Evolutionary conservation across 106 monocot genomes (phyloP).

Genomic region (Chionographis japonica): DNA sequence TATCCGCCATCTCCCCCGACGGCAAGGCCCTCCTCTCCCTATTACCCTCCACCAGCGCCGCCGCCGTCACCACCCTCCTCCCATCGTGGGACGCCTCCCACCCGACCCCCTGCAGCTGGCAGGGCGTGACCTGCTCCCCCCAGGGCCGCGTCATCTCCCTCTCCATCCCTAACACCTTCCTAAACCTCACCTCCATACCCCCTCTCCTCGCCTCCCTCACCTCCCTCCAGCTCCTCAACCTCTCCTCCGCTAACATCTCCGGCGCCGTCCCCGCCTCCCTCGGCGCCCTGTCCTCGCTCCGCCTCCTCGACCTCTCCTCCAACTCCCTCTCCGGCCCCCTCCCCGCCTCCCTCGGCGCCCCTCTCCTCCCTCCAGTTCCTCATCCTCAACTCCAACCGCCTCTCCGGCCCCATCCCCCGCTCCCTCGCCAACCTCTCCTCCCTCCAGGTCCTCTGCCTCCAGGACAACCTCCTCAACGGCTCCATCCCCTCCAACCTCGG

Average conservation of each 20-base stretch:
- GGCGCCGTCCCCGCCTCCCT: slow-evolving; percentile 41
- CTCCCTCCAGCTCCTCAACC: slow-evolving; percentile 81
- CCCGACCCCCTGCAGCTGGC: slow-evolving; percentile 75
- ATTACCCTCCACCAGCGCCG: slow-evolving; percentile 7
- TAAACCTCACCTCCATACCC: slow-evolving; percentile 80
- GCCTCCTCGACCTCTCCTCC: slow-evolving; percentile 66
- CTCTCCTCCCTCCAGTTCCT: slow-evolving; percentile 48
- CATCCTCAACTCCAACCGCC: slow-evolving; percentile 64
- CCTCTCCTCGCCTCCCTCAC: slow-evolving; percentile 60
- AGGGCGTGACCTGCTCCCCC: slow-evolving; percentile 85
- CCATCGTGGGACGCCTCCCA: slow-evolving; percentile 68
- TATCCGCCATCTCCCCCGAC: slow-evolving; percentile 46
- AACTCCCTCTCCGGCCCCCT: slow-evolving; percentile 56
- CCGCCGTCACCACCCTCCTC: slow-evolving; percentile 12
- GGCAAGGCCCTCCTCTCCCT: slow-evolving; percentile 62
- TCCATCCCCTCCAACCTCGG: slow-evolving; percentile 61
- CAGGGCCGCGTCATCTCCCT: slow-evolving; percentile 69
- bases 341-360: slow-evolving; percentile 31
- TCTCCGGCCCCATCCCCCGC: slow-evolving; percentile 53
- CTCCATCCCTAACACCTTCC: slow-evolving; percentile 81
- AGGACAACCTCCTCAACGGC: slow-evolving; percentile 64
- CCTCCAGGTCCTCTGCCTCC: slow-evolving; percentile 65
- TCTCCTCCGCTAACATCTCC: slow-evolving; percentile 70
- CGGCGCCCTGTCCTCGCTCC: slow-evolving; percentile 40
- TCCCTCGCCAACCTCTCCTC: slow-evolving; percentile 42